Evolutionary conservation across 164 flowering plant species (phyloP).

Genomic region (Stephania japonica): DNA sequence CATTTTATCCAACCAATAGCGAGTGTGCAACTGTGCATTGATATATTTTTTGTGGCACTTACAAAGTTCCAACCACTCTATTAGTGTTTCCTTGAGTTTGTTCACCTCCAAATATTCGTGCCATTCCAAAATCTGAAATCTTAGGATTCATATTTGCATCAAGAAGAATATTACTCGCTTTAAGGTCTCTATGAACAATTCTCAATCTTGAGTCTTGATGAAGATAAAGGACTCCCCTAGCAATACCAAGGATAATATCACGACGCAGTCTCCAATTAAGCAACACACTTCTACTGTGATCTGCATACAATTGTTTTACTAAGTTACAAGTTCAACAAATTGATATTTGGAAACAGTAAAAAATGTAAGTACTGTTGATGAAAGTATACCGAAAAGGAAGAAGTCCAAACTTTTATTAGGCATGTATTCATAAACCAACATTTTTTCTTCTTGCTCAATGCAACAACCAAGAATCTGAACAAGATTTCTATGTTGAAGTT

Average conservation of each 20-base stretch:
- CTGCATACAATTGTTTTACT: constrained; percentile 12
- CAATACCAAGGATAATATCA: constrained; percentile 58
- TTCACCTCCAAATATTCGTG: constrained; percentile 52
- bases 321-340: neutral
- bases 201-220: constrained; percentile 66
- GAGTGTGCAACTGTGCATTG: no score
- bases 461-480: constrained; percentile 21
- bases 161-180: constrained; percentile 60
- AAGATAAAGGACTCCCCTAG: constrained; percentile 62
- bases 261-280: constrained; percentile 50
- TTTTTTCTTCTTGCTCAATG: constrained; percentile 17
- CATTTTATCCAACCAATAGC: no score
- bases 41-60: constrained; percentile 17
- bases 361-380: neutral
- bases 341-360: neutral
- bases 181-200: constrained; percentile 66
- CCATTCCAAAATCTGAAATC: constrained; percentile 78
- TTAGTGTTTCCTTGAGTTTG: constrained; percentile 45
- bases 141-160: constrained; percentile 59
- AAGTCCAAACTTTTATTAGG: constrained; percentile 24
- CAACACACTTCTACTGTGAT: constrained; percentile 22
- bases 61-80: constrained; percentile 74
- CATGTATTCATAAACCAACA: constrained; percentile 22
- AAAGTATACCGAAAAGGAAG: constrained; percentile 20
- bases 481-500: constrained; percentile 24